Percentiles rank a stretch among this genome's conserved stretches.
phyloP scores from a whole-genome alignment of 1,284 basidiomycete species.

The Neonothopanus nambi region DNA sequence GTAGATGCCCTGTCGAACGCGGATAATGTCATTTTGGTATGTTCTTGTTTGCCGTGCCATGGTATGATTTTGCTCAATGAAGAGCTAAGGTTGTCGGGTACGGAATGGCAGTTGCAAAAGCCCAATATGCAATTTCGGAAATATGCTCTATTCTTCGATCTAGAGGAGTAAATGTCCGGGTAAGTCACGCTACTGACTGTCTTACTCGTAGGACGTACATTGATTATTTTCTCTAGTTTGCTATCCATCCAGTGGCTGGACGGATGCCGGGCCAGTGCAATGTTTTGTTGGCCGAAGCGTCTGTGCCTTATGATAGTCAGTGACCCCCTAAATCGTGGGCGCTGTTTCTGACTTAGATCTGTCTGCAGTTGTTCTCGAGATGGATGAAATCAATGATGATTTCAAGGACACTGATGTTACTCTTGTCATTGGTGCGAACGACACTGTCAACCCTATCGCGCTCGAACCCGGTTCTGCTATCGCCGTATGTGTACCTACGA shows the following conservation, averaged over 20 bases:
- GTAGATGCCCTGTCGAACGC: conserved; percentile 75
- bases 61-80: background rate
- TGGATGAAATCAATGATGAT: conserved; percentile 92
- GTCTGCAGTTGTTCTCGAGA: conserved; percentile 74
- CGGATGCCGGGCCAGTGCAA: conserved; percentile 89
- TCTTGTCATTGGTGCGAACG: conserved; percentile 86
- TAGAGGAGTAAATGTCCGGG: conserved; percentile 72
- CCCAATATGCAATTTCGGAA: conserved; percentile 84
- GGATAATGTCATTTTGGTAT: conserved; percentile 80
- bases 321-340: conserved; percentile 10
- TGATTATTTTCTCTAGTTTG: conserved; percentile 37
- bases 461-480: conserved; percentile 84
- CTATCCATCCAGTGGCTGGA: conserved; percentile 65
- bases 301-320: conserved; percentile 86
- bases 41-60: conserved; percentile 15
- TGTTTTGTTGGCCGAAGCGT: conserved; percentile 82
- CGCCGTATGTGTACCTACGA: conserved; percentile 42
- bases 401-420: conserved; percentile 83
- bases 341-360: background rate
- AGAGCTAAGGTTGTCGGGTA: conserved; percentile 54
- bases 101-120: conserved; percentile 88
- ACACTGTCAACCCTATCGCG: conserved; percentile 87
- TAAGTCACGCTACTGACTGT: conserved; percentile 25
- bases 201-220: conserved; percentile 12
- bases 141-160: conserved; percentile 71